phyloP scores from a whole-genome alignment of 306 rosid genomes.

The Neltuma alba region DNA sequence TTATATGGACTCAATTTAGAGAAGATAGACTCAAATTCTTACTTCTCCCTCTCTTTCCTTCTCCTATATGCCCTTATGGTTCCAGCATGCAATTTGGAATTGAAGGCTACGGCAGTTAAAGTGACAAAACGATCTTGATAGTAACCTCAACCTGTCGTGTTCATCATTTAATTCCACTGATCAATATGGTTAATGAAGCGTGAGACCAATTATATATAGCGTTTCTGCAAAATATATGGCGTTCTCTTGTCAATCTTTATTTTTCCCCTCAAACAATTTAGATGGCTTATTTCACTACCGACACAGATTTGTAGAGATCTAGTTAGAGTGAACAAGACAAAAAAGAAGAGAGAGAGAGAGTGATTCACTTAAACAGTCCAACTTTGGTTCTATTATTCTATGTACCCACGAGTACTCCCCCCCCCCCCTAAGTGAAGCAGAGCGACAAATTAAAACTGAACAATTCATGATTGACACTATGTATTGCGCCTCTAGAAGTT shows the following conservation, averaged over 20 bases:
- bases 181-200: not conserved
- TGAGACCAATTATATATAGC: not conserved
- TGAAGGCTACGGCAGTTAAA: not conserved
- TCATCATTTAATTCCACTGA: not conserved
- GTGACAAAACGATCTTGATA: not conserved
- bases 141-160: not conserved
- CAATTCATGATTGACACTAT: not conserved
- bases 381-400: not conserved
- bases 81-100: no score
- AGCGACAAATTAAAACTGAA: not conserved
- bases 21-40: no score
- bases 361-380: not conserved
- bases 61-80: no score
- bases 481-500: constrained; percentile 57
- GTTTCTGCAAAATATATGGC: not conserved
- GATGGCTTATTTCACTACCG: not conserved
- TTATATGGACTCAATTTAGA: no score
- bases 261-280: not conserved
- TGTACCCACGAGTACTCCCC: no score
- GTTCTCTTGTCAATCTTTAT: not conserved
- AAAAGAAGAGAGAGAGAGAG: not conserved
- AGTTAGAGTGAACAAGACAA: not conserved
- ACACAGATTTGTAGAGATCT: not conserved
- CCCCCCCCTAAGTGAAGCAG: not conserved
- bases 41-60: no score